Evolutionary conservation across 2,329 filamentous ascomycete species (phyloP).

Genomic region (Tolypocladium ophioglossoides): DNA sequence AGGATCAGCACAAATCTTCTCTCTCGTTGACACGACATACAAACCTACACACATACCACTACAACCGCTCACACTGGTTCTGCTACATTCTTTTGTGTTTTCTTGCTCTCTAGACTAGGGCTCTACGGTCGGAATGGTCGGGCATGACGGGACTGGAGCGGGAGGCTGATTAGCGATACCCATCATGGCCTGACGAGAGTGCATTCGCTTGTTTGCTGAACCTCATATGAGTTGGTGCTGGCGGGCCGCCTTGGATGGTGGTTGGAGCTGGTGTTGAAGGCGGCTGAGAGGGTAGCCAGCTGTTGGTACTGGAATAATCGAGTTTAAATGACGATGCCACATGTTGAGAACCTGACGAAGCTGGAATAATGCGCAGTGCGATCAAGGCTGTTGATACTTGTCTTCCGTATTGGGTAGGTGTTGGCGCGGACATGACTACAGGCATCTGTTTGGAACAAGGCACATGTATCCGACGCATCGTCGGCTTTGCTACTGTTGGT

Average conservation of each 20-base stretch:
- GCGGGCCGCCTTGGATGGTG: background rate
- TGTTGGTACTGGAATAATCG: background rate
- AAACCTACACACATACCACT: background rate
- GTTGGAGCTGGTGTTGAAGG: background rate
- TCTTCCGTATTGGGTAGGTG: too few relatives aligned
- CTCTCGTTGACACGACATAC: background rate
- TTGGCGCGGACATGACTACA: too few relatives aligned
- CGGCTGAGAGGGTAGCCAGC: background rate
- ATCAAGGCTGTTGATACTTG: too few relatives aligned
- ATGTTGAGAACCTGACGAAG: background rate
- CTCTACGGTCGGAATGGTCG: background rate
- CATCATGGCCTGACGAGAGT: background rate
- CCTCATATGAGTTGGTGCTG: background rate
- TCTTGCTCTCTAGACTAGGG: background rate
- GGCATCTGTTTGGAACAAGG: background rate
- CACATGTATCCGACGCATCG: background rate
- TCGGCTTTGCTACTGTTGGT: background rate
- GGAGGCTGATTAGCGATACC: background rate
- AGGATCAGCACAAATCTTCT: conserved; percentile 6
- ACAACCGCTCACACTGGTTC: background rate
- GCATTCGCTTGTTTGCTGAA: background rate
- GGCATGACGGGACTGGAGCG: background rate
- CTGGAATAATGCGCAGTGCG: too few relatives aligned
- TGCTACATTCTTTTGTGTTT: background rate
- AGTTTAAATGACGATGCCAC: background rate